Percentiles rank a stretch among this genome's conserved stretches.
Evolutionary conservation across 768 basidiomycete species (phyloP).

Genomic region (Piloderma croceum): DNA sequence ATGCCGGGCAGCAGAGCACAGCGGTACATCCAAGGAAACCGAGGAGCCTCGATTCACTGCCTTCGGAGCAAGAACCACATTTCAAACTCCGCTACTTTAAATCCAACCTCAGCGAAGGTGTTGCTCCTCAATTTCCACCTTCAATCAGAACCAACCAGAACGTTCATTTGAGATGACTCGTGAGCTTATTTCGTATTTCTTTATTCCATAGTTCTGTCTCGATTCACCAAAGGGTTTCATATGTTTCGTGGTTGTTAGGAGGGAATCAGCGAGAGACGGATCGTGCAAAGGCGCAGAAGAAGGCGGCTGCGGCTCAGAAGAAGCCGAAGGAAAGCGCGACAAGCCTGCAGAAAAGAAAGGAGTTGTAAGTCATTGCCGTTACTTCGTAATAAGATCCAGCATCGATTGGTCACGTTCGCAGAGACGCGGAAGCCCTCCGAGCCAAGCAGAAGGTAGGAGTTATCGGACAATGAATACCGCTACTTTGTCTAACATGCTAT

Average conservation of each 20-base stretch:
- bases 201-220: not conserved
- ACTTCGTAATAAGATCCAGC: no score
- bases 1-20: no score
- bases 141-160: not conserved
- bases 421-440: conserved; percentile 70
- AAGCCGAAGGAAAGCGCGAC: conserved; percentile 69
- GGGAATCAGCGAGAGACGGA: conserved; percentile 80
- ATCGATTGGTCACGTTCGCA: conserved; percentile 20
- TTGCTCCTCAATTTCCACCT: conserved; percentile 3
- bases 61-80: not conserved
- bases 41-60: no score
- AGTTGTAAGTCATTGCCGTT: conserved; percentile 48
- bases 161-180: conserved; percentile 42
- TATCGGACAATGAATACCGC: no score
- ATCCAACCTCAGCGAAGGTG: conserved; percentile 8
- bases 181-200: conserved; percentile 27
- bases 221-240: not conserved
- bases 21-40: no score
- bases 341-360: conserved; percentile 62
- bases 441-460: conserved; percentile 76
- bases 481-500: conserved; percentile 8
- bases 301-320: conserved; percentile 45
- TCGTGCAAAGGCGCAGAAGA: conserved; percentile 71
- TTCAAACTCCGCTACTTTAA: conserved; percentile 5
- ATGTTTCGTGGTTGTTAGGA: conserved; percentile 37